Base-by-base conservation (phyloP, 1,284 basidiomycete species). In the Sphaerobolus stellatus region DNA sequence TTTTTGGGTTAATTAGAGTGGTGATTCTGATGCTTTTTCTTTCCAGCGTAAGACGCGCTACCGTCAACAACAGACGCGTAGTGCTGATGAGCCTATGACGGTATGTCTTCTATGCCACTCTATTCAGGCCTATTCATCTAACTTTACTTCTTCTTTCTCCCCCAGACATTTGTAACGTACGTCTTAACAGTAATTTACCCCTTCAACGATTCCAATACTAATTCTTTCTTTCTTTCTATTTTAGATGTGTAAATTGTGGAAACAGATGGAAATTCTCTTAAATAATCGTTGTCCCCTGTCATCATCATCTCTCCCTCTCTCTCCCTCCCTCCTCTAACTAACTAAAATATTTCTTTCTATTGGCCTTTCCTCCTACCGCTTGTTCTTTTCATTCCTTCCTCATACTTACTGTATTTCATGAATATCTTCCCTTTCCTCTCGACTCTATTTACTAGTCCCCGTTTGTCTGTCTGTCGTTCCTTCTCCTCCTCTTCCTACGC, bases 61-160 rank as follows among this genome's bases (percentile, higher is more conserved):
- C 67, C 90, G 93, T 63, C 94, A 96, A 74, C 92, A 92, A 66
- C 94, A 98, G 69, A 98, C 94, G 5, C 81, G 94, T 59, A 92
- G 88, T 67, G 94, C 94, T 33, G 94, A 98, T 75, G 94, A 96
- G 73, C 94, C 94, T 36, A 97, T 98, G 94, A 96, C 94, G 8
- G 88, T 90, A 70, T 71, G 86, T 81, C 9, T 56, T 58, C 27
- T 48, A 50, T 54, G 29, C 57, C 8, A 28, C 44, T 30, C 6
- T 41, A 22, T 52, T 57, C 66, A 40, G 20, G 31, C 30, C 4
- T 53, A 34, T 54, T 27, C n/a, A n/a, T 20, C 18, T n/a, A 22
- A 43, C 31, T 52, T 61, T 46, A 56, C 53, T 46, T 45, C 24
- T 34, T 44, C n/a, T 48, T n/a, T 30, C 16, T 56, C 36, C 34